Base-by-base conservation (phyloP, 164 flowering plant species). In the Warburgia ugandensis region DNA sequence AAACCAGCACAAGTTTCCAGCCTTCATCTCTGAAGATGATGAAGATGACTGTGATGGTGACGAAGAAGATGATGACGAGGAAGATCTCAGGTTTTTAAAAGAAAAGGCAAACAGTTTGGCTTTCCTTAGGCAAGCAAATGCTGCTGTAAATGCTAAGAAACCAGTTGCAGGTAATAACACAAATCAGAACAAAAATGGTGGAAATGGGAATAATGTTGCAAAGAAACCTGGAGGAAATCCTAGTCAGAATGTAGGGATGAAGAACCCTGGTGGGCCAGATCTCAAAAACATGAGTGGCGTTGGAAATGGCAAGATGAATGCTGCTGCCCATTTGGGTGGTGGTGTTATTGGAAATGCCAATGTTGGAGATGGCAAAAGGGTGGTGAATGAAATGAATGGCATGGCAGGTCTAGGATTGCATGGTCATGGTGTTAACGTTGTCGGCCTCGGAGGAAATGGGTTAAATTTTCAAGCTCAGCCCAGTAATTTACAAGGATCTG, bases 41-140 rank as follows among this genome's bases (percentile, higher is more conserved):
- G 76, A 76, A 6, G 76, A 64, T 1, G 54, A 49, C 22, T 23
- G 20, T 12, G 68, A 67, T 14, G 74, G 68, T 10, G 75, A 62
- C 23, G 85, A 65, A 0, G 80, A 72, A 0, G n/a, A n/a, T n/a
- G 70, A 68, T 4, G 77, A 70, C 1, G 75, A 66, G 17, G 84
- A 77, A 0, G 78, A 70, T 33, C 29, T 30, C 14, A 44, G 38
- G 37, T 44, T 31, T 31, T 41, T 50, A n/a, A 41, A 20, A 19
- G 52, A 56, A 29, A 48, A 32, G 10, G 46, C 29, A 4, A 48
- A 22, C 60, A 46, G 25, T 25, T 9, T 58, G 54, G 61, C 22
- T 41, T 23, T 58, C n/a, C 61, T 58, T 17, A 41, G 28, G 16
- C 61, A 58, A 21, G 48, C 30, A 7, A 40, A 40, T 48, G 54